phyloP scores from a whole-genome alignment of 208 protist species.

The Trypanosoma melophagium region DNA sequence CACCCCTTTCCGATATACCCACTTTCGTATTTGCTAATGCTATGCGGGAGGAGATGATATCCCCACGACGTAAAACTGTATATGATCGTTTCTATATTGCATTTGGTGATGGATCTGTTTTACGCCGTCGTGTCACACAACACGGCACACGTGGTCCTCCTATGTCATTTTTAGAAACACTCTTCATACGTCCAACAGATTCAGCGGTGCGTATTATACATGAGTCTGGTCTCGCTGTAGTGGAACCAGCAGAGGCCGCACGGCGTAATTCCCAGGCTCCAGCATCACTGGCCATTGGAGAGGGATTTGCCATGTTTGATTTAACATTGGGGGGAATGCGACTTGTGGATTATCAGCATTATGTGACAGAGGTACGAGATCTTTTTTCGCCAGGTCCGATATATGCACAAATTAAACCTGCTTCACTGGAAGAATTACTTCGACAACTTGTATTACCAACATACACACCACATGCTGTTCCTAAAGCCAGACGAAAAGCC shows the following conservation, averaged over 20 bases:
- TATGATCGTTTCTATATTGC: conserved; percentile 48
- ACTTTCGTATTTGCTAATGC: too few relatives aligned
- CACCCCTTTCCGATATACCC: too few relatives aligned
- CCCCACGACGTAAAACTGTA: too few relatives aligned
- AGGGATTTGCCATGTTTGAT: conserved; percentile 84
- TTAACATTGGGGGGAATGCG: conserved; percentile 69
- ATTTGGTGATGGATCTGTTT: conserved; percentile 73
- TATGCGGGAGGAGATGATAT: too few relatives aligned
- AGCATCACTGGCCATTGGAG: conserved; percentile 57
- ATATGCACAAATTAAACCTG: conserved; percentile 19
- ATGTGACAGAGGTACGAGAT: conserved; percentile 59
- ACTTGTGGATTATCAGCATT: conserved; percentile 71
- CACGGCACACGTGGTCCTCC: conserved; percentile 14
- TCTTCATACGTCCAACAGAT: conserved; percentile 48
- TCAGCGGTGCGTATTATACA: conserved; percentile 75
- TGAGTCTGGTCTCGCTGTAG: conserved; percentile 47
- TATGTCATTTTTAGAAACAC: conserved; percentile 51
- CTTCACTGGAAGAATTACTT: conserved; percentile 57
- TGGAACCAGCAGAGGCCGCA: conserved; percentile 70
- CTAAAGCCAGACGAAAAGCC: conserved; percentile 30
- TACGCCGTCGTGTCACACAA: conserved; percentile 45
- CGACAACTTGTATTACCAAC: conserved; percentile 51
- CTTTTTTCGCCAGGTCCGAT: conserved; percentile 42
- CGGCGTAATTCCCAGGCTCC: conserved; percentile 32
- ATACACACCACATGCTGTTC: conserved; percentile 74